These are phyloP conservation scores for Candida khao-thaluensis DNA, from an alignment of 805 yeast genomes.

Conservation along the genomic window DNA sequence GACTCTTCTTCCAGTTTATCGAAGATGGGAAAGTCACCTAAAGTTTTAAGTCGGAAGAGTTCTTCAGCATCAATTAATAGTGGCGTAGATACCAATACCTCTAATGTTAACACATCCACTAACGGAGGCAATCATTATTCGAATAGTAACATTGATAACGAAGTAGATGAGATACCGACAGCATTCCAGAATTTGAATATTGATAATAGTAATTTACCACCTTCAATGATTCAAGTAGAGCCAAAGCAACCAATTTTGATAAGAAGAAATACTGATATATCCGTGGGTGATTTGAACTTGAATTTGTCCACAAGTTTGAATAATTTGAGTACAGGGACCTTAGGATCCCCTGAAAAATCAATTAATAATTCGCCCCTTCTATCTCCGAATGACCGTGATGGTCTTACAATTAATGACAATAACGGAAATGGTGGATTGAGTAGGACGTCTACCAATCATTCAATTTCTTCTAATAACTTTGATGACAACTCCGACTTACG, in stretches of 20 bases:
- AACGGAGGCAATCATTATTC: neutral
- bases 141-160: conserved; percentile 4
- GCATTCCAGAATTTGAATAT: conserved; percentile 11
- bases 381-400: conserved; percentile 9
- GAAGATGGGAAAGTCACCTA: conserved; percentile 24
- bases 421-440: conserved; percentile 8
- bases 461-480: conserved; percentile 10
- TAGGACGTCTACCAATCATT: conserved; percentile 19
- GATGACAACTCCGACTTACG: conserved; percentile 8
- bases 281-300: neutral
- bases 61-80: conserved; percentile 15
- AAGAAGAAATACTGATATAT: conserved; percentile 38
- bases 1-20: conserved; percentile 18
- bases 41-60: conserved; percentile 29
- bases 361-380: conserved; percentile 6
- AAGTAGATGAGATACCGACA: conserved; percentile 15
- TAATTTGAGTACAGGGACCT: conserved; percentile 14
- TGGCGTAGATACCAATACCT: conserved; percentile 6
- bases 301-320: conserved; percentile 19
- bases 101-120: conserved; percentile 6
- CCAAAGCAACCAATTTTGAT: conserved; percentile 75
- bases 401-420: conserved; percentile 5
- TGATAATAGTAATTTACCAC: conserved; percentile 45
- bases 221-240: conserved; percentile 66
- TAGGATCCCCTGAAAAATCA: conserved; percentile 6